Base-by-base conservation (phyloP, 441 rosid genomes). In the Eruca vesicaria region DNA sequence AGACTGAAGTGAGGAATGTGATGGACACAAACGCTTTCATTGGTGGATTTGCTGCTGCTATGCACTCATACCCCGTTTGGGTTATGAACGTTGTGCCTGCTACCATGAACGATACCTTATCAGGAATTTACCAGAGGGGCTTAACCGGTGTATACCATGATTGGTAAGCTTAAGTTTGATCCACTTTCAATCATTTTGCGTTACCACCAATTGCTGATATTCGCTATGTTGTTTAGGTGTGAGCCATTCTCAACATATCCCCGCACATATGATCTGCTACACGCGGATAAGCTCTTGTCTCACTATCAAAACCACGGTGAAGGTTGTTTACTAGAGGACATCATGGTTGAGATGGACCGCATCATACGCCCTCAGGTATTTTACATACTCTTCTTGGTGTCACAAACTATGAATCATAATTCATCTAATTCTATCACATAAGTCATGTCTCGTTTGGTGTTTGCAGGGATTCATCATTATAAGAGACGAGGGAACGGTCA, bases 171-270 rank as follows among this genome's bases (percentile, higher is more conserved):
- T 41, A 57, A 21, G 19, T 9, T 52, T 41, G 48, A 21, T 53
- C 28, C 41, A 23, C 68, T 61, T 36, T 23, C 26, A 3, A 38
- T 32, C 29, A 6, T 16, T 57, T 63, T n/a, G n/a, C 16, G 11
- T 57, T 14, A 28, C 16, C 15, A 45, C n/a, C 14, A 58, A 3
- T 7, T 9, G 7, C 1, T 26, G 9, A 48, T 58, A 10, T 2
- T 21, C 18, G 3, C 7, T 23, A 20, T 76, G 43, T 2, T 26
- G 12, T 4, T 80, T 6, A 93, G 99, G 98, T 93, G 96, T 78
- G 99, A 96, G 78, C 82, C 98, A 64, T 93, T 93, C 84, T 93
- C 99, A 63, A 93, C 98, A 15, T 96, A 96, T 83, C 97, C 99
- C 2, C 95, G 97, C 65, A 88, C 97, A 1, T 90, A 96, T 20